Percentiles rank a stretch among this genome's conserved stretches.
These are phyloP conservation scores for Quercus rubra DNA, from an alignment of 306 rosid genomes.

Conservation along the genomic window DNA sequence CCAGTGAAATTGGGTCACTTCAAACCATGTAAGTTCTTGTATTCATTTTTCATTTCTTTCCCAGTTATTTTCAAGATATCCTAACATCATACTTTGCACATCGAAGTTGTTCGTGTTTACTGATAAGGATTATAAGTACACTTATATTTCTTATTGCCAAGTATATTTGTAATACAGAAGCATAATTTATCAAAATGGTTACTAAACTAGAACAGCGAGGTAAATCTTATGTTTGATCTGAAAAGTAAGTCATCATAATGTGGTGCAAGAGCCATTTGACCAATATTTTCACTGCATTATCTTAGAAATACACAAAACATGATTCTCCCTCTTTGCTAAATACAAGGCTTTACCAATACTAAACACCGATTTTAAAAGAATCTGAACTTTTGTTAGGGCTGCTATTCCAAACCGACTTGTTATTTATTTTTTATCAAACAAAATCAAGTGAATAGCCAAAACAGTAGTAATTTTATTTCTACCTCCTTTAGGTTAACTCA, in stretches of 20 bases:
- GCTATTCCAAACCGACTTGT: background rate
- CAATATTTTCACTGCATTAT: background rate
- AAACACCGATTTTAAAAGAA: background rate
- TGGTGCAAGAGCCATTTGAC: background rate
- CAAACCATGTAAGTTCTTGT: background rate
- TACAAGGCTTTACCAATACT: background rate
- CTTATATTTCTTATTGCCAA: background rate
- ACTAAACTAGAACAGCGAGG: background rate
- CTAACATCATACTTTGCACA: background rate
- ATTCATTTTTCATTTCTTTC: background rate
- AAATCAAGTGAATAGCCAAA: too few relatives aligned
- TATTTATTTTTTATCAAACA: background rate
- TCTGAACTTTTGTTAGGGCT: background rate
- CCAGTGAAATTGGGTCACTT: background rate
- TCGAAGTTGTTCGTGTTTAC: background rate
- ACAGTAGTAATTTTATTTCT: too few relatives aligned
- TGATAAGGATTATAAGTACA: background rate
- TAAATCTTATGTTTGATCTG: background rate
- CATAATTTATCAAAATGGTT: background rate
- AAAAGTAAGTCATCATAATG: background rate
- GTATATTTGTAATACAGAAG: background rate
- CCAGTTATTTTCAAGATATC: background rate
- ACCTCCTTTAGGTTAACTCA: too few relatives aligned
- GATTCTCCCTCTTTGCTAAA: background rate
- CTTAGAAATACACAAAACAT: background rate